These are phyloP conservation scores for Grosmannia clavigera DNA, from an alignment of 2,329 filamentous ascomycete species.

Conservation along the genomic window DNA sequence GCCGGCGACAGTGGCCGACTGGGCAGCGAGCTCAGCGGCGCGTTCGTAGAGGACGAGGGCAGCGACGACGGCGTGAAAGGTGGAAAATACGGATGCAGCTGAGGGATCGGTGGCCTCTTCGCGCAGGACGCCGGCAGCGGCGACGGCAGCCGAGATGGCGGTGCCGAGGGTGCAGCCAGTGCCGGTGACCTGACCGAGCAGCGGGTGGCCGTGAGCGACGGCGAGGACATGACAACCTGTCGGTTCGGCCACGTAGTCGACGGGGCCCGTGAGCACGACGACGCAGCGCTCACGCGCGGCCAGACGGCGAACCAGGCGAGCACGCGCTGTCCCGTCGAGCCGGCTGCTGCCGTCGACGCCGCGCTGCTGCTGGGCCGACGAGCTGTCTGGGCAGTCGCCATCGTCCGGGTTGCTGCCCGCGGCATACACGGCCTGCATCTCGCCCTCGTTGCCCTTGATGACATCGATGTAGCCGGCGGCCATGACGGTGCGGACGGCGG, in stretches of 20 bases:
- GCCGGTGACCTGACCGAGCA: constrained; percentile 60
- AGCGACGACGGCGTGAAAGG: constrained; percentile 59
- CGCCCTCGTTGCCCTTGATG: constrained; percentile 89
- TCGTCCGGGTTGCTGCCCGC: constrained; percentile 17
- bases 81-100: constrained; percentile 28
- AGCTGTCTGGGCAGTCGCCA: no score
- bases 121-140: constrained; percentile 34
- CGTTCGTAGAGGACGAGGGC: constrained; percentile 66
- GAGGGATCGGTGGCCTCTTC: no score
- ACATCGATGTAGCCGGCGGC: constrained; percentile 66
- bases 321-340: constrained; percentile 34
- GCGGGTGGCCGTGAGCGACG: constrained; percentile 64
- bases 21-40: constrained; percentile 57
- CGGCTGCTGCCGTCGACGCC: constrained; percentile 70
- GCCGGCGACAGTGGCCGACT: constrained; percentile 52
- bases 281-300: constrained; percentile 58
- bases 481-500: constrained; percentile 60
- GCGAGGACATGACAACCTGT: constrained; percentile 40
- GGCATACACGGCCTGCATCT: constrained; percentile 64
- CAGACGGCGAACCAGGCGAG: constrained; percentile 49
- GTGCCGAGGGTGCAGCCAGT: constrained; percentile 81
- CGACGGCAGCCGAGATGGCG: constrained; percentile 62
- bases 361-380: constrained; percentile 44
- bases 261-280: constrained; percentile 69
- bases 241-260: constrained; percentile 70